Evolutionary conservation across 495 filamentous ascomycete species (phyloP), one percentile per base, ranked within the genome.

Genomic region (Durotheca rogersii): DNA sequence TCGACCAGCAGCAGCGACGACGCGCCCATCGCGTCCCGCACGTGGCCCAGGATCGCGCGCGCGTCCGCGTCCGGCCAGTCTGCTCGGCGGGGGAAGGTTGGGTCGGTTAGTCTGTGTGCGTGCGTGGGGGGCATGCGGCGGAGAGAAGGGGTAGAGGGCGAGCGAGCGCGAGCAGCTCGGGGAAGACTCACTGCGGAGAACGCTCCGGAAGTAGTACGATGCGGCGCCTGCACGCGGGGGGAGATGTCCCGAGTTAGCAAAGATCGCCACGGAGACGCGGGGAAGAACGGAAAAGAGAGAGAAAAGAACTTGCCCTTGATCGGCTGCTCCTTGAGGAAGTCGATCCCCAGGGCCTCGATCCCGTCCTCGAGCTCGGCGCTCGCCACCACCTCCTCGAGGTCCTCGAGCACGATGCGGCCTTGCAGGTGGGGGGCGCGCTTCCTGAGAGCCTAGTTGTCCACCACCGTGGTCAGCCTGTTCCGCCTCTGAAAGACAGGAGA

Each of bases 401-500:
- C 82, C 46, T 85, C 79, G 2, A 82, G 49, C 4, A 84, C 56
- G 15, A 85, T 62, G 11, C 62, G 62, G 0, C 74, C 77, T 0
- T 64, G 49, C 0, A 80, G 51, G 10, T 67, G 32, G 0, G 73
- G 75, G 19, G 67, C 72, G 37, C 62, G 72, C 35, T 71, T 61
- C 25, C 63, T 66, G 17, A 84, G 72, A 52, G 11, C 80, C 69
- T 30, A 45, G n/a, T n/a, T n/a, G n/a, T n/a, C n/a, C n/a, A n/a
- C n/a, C n/a, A n/a, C n/a, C n/a, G n/a, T n/a, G n/a, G n/a, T n/a
- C n/a, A n/a, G n/a, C n/a, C n/a, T n/a, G n/a, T n/a, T n/a, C n/a
- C n/a, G n/a, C n/a, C n/a, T n/a, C n/a, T n/a, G n/a, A n/a, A n/a
- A n/a, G n/a, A n/a, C n/a, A n/a, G n/a, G n/a, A n/a, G n/a, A n/a